Base-by-base conservation (phyloP, 345 rosid genomes). In the Aegle marmelos region DNA sequence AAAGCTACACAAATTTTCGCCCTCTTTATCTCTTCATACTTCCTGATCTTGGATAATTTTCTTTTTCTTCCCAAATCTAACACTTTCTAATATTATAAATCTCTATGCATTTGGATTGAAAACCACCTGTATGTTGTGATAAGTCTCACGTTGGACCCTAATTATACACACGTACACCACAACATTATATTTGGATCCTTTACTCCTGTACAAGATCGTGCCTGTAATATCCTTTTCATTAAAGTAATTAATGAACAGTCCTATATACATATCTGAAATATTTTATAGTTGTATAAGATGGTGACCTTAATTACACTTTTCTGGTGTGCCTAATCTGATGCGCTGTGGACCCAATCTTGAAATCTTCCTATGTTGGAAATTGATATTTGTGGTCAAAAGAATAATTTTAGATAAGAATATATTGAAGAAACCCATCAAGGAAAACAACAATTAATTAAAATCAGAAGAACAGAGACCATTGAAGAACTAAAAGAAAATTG, bases 251-350 rank as follows among this genome's bases (percentile, higher is more conserved):
- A 7, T 58, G 61, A 58, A 58, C 61, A 58, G 56, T 17, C 50
- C 16, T 45, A 41, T 50, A 50, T 2, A 16, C 16, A 17, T 17
- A 17, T 53, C 1, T 53, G 22, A 6, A 6, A 53, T 45, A 45
- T 3, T 45, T 10, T 25, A 62, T 30, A 63, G 33, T 3, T 0
- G 1, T 60, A 3, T 2, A n/a, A 37, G 50, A 68, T 30, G 61
- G 21, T 30, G 61, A 30, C 8, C 25, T 70, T 53, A n/a, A n/a
- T n/a, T n/a, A 21, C 59, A 53, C 59, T 28, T 17, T 70, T 70
- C 21, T 70, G 61, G 74, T 70, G 74, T 70, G 74, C 74, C 74
- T 70, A 70, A 70, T 53, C n/a, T 66, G 70, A 66, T 36, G 70
- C 13, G 39, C 22, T 8, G 60, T 27, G 60, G 73, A 28, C 60